Conservation (phyloP, 1,284 basidiomycete species). For the Leccinum griseonigrum region DNA sequence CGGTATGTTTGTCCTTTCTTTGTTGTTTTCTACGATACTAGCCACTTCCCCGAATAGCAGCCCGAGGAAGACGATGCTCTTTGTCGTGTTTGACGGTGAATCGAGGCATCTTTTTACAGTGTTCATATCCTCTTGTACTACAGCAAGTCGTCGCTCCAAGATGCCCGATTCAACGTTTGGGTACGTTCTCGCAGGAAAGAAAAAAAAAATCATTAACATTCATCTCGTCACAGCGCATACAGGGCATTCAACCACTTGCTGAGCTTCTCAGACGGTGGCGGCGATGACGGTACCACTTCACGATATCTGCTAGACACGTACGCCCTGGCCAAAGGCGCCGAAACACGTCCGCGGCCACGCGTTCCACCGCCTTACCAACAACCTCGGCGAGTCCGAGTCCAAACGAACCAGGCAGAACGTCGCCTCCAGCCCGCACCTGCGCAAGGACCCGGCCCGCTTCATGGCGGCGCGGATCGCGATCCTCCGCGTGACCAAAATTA, state of each 20-base stretch:
- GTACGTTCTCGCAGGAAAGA: conserved; percentile 9
- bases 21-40: too few species aligned
- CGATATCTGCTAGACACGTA: conserved; percentile 11
- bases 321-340: neutral
- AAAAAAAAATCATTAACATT: neutral
- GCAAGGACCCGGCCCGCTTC: conserved; percentile 7
- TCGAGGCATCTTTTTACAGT: conserved; percentile 21
- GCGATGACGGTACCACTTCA: neutral
- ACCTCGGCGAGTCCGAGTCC: neutral
- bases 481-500: conserved; percentile 20
- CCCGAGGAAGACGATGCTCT: conserved; percentile 25
- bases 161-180: conserved; percentile 17
- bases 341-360: neutral
- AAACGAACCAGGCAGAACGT: conserved; percentile 2
- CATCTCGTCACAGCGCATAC: neutral
- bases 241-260: conserved; percentile 23
- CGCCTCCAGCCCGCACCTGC: neutral
- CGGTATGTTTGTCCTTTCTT: too few species aligned
- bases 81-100: conserved; percentile 22
- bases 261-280: conserved; percentile 18
- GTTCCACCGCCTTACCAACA: neutral
- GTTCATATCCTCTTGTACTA: conserved; percentile 21
- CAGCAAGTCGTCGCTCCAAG: conserved; percentile 4
- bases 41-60: conserved; percentile 24
- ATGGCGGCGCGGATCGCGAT: conserved; percentile 20